Evolutionary conservation across 1,284 basidiomycete species (phyloP), one percentile per base, ranked within the genome.

Genomic region (Vanrija humicola): DNA sequence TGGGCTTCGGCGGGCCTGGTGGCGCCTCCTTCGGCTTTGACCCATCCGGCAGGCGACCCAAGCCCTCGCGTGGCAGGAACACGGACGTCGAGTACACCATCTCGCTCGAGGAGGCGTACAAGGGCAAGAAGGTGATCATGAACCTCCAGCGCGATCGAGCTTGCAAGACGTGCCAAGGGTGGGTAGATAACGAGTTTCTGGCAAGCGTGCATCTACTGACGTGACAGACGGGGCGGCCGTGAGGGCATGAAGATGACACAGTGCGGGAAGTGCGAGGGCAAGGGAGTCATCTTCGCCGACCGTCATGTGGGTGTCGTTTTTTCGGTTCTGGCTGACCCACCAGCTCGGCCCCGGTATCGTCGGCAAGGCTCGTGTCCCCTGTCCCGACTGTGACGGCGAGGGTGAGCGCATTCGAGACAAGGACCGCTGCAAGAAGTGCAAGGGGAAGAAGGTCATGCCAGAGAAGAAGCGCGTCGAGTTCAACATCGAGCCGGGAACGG

Each of bases 351-450:
- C 71, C 1, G 69, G 72, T 2, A 63, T 80, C 52, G 76, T 82
- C 43, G 76, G 77, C 1, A 78, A 81, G 56, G 72, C 76, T 25
- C 79, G 78, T 51, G 69, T 77, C 15, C 78, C 81, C 58, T 98
- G 94, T 69, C 76, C 83, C 18, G 85, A 88, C 46, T 98, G 94
- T 68, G 78, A 84, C 47, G 94, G 94, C 1, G 79, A 79, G 55
- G 94, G 94, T 1, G 82, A 85, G 66, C 88, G 85, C 66, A 75
- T 95, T 40, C 84, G 87, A 53, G 92, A 95, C 64, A 95, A 95
- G 72, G 94, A 97, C 65, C 93, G 90, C 61, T 98, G 94, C 80
- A 97, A 93, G 77, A 94, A 90, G 72, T 98, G 94, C 77, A 94
- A 95, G 70, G 94, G 94, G 9, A 82, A 83, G 52, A 88, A 87